Evolutionary conservation across 1,284 basidiomycete species (phyloP), one percentile per base, ranked within the genome.

Genomic region (Microbotryum violaceum): DNA sequence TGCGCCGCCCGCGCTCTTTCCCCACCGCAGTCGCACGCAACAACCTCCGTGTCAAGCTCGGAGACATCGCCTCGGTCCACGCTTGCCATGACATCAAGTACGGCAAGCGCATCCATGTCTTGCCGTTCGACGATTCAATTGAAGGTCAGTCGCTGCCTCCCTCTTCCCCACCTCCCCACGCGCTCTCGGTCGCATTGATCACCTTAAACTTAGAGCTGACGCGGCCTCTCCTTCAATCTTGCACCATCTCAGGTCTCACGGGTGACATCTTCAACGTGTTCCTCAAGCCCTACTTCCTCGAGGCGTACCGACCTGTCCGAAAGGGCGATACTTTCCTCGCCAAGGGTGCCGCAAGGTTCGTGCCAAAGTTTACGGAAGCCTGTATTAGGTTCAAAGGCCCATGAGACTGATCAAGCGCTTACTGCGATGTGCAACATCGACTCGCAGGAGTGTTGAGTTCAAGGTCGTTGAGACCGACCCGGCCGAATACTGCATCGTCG

Each of bases 241-340:
- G 25, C 27, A 25, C 23, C 10, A n/a, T 20, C 21, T 3, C 62
- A 77, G 77, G 82, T 71, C 81, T 99, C 55, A 94, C 91, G 70
- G 96, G 96, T 42, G 98, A 98, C 79, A 83, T 99, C 68, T 99
- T 98, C 72, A 96, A 99, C 74, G 93, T 98, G 54, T 98, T 94
- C 79, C 85, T 99, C 69, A 97, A 83, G 81, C 96, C 94, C 0
- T 99, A 99, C 78, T 99, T 99, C 87, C 84, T 98, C n/a, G 96
- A 98, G 78, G 91, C 91, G 9, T 96, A 96, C 79, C 86, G 91
- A 46, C 91, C 93, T 29, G 85, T 97, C 52, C 85, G 90, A 73
- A 92, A 91, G 81, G 93, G 94, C 58, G 96, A 98, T 76, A 97
- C 94, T 14, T 99, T 99, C 86, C 87, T 97, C 60, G 93, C 97